Conservation (phyloP, 768 basidiomycete species). For the Sistotremastrum suecicum region DNA sequence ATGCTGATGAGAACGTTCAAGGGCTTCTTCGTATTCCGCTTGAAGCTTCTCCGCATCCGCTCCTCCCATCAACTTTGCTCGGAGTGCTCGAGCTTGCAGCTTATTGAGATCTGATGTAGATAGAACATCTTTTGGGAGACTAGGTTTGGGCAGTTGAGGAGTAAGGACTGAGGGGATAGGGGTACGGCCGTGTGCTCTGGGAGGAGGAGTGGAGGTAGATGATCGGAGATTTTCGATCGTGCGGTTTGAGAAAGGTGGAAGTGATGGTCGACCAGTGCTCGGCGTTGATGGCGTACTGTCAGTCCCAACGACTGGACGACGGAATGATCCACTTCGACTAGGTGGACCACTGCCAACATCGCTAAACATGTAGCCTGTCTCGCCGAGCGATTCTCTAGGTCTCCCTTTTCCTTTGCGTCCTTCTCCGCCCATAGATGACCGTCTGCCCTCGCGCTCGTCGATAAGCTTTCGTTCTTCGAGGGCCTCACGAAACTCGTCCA, state of each 20-base stretch:
- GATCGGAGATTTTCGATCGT: conserved; percentile 45
- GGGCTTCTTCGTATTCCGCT: conserved; percentile 67
- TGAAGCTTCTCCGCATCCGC: conserved; percentile 68
- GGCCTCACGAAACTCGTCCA: conserved; percentile 81
- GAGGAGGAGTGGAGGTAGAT: conserved; percentile 21
- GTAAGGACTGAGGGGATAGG: conserved; percentile 89
- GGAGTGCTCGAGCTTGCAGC: conserved; percentile 83
- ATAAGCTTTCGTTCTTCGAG: conserved; percentile 73
- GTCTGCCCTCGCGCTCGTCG: conserved; percentile 62
- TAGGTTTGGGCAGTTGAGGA: conserved; percentile 28
- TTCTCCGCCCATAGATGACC: conserved; percentile 21
- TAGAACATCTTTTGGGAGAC: conserved; percentile 22
- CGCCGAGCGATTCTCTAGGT: conserved; percentile 9
- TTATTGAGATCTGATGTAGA: conserved; percentile 78
- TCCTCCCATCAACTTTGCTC: conserved; percentile 78
- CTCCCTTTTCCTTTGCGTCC: conserved; percentile 23
- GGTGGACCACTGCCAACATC: conserved; percentile 44
- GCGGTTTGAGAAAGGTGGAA: conserved; percentile 26
- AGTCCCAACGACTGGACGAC: conserved; percentile 52
- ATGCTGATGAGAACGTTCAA: conserved; percentile 31
- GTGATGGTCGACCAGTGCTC: conserved; percentile 42
- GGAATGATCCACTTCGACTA: conserved; percentile 45
- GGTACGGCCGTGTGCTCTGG: conserved; percentile 50
- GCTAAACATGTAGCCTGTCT: conserved; percentile 11
- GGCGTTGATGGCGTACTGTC: no score